phyloP scores from a whole-genome alignment of 2,329 filamentous ascomycete genomes.

The Aspergillus glaucus region DNA sequence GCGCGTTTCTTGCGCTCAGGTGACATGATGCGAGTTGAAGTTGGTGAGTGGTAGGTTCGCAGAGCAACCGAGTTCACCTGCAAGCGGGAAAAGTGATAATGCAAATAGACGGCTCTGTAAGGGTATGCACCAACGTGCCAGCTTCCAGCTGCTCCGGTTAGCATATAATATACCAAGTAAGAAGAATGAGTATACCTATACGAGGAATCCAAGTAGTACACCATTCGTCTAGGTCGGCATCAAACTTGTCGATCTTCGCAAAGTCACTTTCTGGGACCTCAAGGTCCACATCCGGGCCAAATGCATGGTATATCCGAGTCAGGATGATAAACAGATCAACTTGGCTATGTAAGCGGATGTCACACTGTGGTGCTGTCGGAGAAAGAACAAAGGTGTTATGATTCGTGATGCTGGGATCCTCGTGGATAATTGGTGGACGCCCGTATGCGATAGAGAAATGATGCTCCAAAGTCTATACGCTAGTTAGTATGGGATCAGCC shows the following conservation, averaged over 20 bases:
- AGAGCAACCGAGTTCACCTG: conserved; percentile 47
- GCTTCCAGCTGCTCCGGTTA: conserved; percentile 33
- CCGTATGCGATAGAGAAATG: conserved; percentile 42
- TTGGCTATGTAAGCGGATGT: conserved; percentile 36
- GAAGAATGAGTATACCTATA: conserved; percentile 20
- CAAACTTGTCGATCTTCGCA: conserved; percentile 35
- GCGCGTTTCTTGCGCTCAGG: conserved; percentile 40
- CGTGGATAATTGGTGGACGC: conserved; percentile 39
- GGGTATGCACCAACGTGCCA: conserved; percentile 45
- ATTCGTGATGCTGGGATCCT: conserved; percentile 32
- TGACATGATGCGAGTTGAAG: conserved; percentile 35
- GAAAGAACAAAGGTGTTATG: conserved; percentile 28
- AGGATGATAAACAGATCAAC: conserved; percentile 41
- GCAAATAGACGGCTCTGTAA: conserved; percentile 44
- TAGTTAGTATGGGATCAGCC: conserved; percentile 8
- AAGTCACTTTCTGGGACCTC: conserved; percentile 37
- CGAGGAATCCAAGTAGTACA: conserved; percentile 29
- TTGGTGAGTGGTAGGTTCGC: conserved; percentile 39
- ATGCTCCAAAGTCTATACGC: conserved; percentile 32
- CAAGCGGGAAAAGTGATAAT: conserved; percentile 48
- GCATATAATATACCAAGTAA: neutral
- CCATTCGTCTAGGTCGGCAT: conserved; percentile 36
- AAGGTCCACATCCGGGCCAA: conserved; percentile 39
- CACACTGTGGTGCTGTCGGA: conserved; percentile 26
- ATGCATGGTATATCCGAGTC: conserved; percentile 39